A percentile compares a stretch with the other conserved stretches of the same genome.
Conservation (phyloP, 1,284 basidiomycete species). For the Sporisorium reilianum region DNA sequence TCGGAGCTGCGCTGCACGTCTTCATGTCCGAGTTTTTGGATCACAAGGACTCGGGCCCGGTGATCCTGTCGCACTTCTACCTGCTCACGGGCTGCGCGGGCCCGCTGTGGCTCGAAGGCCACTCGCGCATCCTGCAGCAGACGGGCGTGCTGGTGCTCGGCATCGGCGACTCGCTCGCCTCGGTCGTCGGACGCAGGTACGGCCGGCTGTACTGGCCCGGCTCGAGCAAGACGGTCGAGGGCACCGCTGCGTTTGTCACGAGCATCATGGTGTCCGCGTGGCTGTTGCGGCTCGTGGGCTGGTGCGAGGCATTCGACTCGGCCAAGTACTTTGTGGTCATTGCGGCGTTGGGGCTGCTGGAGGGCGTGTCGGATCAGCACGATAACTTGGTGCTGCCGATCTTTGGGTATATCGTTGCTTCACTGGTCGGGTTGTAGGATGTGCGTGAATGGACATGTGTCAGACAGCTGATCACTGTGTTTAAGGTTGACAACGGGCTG, state of each 20-base stretch:
- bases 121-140: slow-evolving; percentile 72
- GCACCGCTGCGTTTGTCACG: slow-evolving; percentile 82
- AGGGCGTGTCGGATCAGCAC: slow-evolving; percentile 67
- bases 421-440: slow-evolving; percentile 41
- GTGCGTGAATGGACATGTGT: background rate
- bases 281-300: slow-evolving; percentile 78
- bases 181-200: slow-evolving; percentile 86
- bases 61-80: slow-evolving; percentile 97
- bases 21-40: slow-evolving; percentile 97
- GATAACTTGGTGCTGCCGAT: slow-evolving; percentile 67
- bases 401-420: slow-evolving; percentile 55
- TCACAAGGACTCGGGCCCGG: slow-evolving; percentile 92
- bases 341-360: slow-evolving; percentile 55
- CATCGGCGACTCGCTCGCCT: slow-evolving; percentile 93
- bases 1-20: slow-evolving; percentile 91
- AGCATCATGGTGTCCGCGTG: slow-evolving; percentile 80
- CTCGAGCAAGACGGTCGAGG: slow-evolving; percentile 90
- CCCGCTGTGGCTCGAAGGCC: slow-evolving; percentile 89
- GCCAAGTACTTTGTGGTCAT: slow-evolving; percentile 41
- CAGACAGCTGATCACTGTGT: slow-evolving; percentile 4
- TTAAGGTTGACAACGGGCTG: no score
- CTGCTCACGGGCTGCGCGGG: slow-evolving; percentile 93
- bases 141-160: slow-evolving; percentile 93
- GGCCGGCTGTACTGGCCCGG: slow-evolving; percentile 87
- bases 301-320: slow-evolving; percentile 51